Base-by-base conservation (phyloP, 306 rosid species). In the Quercus suber region DNA sequence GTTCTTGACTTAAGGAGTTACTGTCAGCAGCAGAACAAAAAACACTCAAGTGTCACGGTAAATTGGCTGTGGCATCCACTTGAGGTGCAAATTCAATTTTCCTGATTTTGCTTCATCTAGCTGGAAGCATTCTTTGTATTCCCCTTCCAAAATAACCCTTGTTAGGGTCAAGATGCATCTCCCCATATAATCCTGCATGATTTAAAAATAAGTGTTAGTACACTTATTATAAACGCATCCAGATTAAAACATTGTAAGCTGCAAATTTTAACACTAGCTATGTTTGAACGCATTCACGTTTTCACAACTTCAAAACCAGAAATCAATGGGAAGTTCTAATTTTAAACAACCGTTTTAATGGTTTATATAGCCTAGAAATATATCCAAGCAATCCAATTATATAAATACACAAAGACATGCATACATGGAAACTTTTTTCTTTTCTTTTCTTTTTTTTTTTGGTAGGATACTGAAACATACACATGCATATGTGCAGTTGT, bases 51-150 rank as follows among this genome's bases (percentile, higher is more conserved):
- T 73, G 79, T 95, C 99, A 1, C 99, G 95, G 80, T 85, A 91
- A 78, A 95, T 87, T 41, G 99, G 86, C 75, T 90, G 99, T 0
- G 99, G 93, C 90, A 85, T 79, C 99, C 99, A 95, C 88, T 90
- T 95, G 74, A 95, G 98, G 74, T 89, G 88, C 87, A 95, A 70
- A 60, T 89, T 93, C 86, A 95, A 76, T 78, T 71, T 82, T 64
- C 99, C 99, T 41, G 99, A 90, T 81, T 90, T 95, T 15, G 96
- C 94, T 71, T 89, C 92, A 10, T 93, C 98, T 28, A 95, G 87
- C 82, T 85, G 86, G 81, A 88, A 91, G 27, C 88, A 78, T 19
- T 93, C 98, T 75, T 88, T 88, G 84, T 86, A 91, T 86, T 93
- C 99, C 65, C 96, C 98, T 70, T 95, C 98, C 80, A 95, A 13